Base-by-base conservation (phyloP, 2,329 filamentous ascomycete species). In the Gyromitra esculenta region DNA sequence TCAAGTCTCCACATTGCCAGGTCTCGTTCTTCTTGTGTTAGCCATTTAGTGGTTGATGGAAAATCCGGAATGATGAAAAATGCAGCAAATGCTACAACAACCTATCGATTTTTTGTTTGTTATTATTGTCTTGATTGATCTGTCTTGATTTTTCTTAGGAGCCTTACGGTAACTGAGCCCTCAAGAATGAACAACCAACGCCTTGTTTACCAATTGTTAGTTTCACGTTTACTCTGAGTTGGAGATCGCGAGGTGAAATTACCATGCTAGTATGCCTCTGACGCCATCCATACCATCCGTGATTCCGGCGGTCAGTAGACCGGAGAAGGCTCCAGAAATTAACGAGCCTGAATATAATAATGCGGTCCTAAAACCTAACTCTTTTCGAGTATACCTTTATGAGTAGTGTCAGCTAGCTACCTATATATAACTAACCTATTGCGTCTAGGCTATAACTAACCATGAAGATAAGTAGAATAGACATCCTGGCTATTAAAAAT, bases 141-240 rank as follows among this genome's bases (percentile, higher is more conserved):
- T 43, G 0, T 11, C 5, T 31, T 13, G 2, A 8, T 6, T 8
- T 9, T 66, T 31, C 4, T 18, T 60, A 60, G 9, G 56, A 60
- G 52, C 5, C 11, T 59, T 74, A 78, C 84, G 0, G 91, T 92
- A 75, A 91, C 86, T 15, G 86, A 85, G 31, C 91, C 91, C 82
- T 93, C 91, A 50, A 92, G 89, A 69, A 93, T 89, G 83, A 92
- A 92, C 0, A 91, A 84, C 87, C 88, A 90, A 11, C 89, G 85
- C 76, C 68, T 71, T 13, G 13, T 43, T 6, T 35, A 11, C 15
- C 1, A 5, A 63, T 35, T 43, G 15, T 73, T 37, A 73, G 25
- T 48, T 35, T 15, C 43, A 35, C 4, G 4, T 25, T 13, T 9
- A 1, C 9, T 7, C 25, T 35, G 7, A 59, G n/a, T 11, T 18